phyloP scores from a whole-genome alignment of 192 early-diverging fungal species.

The Linnemannia hyalina region DNA sequence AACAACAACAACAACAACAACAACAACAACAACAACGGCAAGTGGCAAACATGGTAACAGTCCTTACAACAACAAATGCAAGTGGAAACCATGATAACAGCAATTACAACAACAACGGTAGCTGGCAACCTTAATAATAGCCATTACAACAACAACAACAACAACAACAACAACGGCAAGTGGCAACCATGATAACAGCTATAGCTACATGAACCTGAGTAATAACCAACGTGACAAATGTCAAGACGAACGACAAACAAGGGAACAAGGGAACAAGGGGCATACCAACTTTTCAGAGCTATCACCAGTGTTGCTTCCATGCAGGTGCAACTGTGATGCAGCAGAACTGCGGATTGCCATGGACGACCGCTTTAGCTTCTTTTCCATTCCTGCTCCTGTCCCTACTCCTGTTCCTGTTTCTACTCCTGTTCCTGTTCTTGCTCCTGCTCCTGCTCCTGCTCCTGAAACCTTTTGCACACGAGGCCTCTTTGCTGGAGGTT shows the following conservation, averaged over 20 bases:
- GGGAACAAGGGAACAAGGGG: neutral
- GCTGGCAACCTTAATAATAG: no score
- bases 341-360: constrained; percentile 32
- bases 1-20: neutral
- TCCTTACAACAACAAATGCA: no score
- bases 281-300: neutral
- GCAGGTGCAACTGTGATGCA: neutral
- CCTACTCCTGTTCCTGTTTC: neutral
- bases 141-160: neutral
- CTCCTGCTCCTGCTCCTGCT: neutral
- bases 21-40: neutral
- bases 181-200: no score
- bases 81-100: no score
- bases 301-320: neutral
- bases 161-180: neutral
- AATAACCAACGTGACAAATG: no score
- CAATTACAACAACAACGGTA: no score
- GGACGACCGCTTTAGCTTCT: constrained; percentile 49
- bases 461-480: neutral
- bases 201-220: no score
- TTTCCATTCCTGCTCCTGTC: constrained; percentile 6
- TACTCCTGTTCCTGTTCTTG: neutral
- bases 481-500: neutral
- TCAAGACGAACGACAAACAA: no score
- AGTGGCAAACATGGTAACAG: no score